These are phyloP conservation scores for Posidonia australis DNA, from an alignment of 106 monocot genomes.

Conservation along the genomic window DNA sequence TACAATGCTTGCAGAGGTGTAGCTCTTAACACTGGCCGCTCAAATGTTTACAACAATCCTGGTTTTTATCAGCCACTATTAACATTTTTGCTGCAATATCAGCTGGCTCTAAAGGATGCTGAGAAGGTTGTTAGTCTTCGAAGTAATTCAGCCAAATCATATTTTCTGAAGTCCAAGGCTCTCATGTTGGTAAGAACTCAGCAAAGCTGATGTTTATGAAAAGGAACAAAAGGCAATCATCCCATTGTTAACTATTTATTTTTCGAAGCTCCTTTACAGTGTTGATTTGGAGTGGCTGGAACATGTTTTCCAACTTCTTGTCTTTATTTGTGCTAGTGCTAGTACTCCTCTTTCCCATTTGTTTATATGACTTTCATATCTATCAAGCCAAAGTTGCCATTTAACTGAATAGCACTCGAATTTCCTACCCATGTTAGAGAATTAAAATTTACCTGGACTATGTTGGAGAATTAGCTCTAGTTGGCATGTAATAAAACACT, in stretches of 20 bases:
- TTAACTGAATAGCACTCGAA: too few relatives aligned
- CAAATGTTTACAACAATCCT: neutral
- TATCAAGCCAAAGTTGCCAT: too few relatives aligned
- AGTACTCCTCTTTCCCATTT: too few relatives aligned
- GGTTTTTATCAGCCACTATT: neutral
- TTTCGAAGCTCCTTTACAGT: too few relatives aligned
- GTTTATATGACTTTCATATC: too few relatives aligned
- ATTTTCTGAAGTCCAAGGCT: slow-evolving; percentile 77
- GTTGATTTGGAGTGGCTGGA: too few relatives aligned
- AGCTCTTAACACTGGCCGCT: neutral
- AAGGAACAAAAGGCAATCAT: neutral
- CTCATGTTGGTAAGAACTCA: slow-evolving; percentile 69
- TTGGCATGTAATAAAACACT: too few relatives aligned
- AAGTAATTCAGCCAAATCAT: slow-evolving; percentile 53
- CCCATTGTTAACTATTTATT: neutral
- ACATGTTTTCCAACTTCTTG: too few relatives aligned
- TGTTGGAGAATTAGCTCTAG: too few relatives aligned
- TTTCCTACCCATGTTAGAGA: too few relatives aligned
- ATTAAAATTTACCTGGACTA: too few relatives aligned
- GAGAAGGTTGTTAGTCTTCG: slow-evolving; percentile 44
- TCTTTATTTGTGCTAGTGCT: too few relatives aligned
- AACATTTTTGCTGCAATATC: slow-evolving; percentile 12
- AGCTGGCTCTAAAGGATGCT: slow-evolving; percentile 95
- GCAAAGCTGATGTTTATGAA: neutral
- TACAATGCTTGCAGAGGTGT: slow-evolving; percentile 89